Evolutionary conservation across 2,329 filamentous ascomycete genomes (phyloP), one percentile per base, ranked within the genome.

Genomic region (Fusarium staphyleae): DNA sequence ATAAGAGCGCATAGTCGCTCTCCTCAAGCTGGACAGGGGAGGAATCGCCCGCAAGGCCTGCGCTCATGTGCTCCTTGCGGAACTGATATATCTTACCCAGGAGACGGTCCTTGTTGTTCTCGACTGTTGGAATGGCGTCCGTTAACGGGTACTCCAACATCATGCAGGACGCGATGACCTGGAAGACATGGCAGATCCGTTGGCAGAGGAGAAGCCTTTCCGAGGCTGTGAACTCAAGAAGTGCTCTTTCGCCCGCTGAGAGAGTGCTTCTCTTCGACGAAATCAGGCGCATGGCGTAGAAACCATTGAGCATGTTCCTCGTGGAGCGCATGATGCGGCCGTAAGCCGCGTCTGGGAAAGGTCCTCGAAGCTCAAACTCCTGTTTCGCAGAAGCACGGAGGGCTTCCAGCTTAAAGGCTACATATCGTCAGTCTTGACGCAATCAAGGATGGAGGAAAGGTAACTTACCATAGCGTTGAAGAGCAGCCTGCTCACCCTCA

Each of bases 231-330:
- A 90, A 92, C 57, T 84, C 81, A 30, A 99, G 77, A 30, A 98
- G 82, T 8, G 88, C 87, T 49, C 88, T 86, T 75, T 98, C 93
- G 4, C 93, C 93, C 19, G 88, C 84, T 3, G 87, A 91, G 1
- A 91, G 83, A 30, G 83, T 83, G 10, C 87, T 78, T 53, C 93
- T 90, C 67, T 93, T 93, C 68, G 89, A 82, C 30, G 96, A 92
- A 57, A 97, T 87, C 10, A 97, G 85, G 59, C 93, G 96, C 91
- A 99, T 96, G 44, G 93, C 91, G 69, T 98, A 93, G 72, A 99
- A 97, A 30, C 91, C 88, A 73, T 97, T 93, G 4, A 98, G 85
- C 74, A 97, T 90, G 45, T 89, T 87, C 57, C 88, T 87, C 1
- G 93, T 96, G 9, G 88, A 88, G 16, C 85, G 83, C 69, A 98